These are phyloP conservation scores for Trametes elegans DNA, from an alignment of 768 basidiomycete genomes.

Conservation along the genomic window DNA sequence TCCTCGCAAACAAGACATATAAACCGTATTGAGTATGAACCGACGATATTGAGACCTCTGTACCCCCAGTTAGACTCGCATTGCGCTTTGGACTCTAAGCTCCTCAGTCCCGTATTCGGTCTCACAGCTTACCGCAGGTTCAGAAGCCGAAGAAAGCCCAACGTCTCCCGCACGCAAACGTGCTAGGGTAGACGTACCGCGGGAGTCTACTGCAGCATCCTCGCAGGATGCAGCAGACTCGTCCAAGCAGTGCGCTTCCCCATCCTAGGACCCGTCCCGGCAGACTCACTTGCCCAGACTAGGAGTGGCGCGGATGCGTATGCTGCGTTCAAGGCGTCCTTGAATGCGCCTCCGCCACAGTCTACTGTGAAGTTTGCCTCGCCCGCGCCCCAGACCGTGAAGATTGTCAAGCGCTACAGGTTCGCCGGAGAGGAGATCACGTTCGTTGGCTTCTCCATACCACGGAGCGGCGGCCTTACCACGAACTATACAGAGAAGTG, in stretches of 20 bases:
- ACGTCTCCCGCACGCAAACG: constrained; percentile 32
- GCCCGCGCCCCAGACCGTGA: constrained; percentile 41
- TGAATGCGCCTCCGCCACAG: constrained; percentile 33
- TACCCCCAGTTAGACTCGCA: too few relatives aligned
- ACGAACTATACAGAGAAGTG: constrained; percentile 55
- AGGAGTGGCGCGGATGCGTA: constrained; percentile 67
- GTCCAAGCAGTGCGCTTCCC: constrained; percentile 43
- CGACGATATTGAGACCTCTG: too few relatives aligned
- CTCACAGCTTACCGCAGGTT: too few relatives aligned
- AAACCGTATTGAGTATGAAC: too few relatives aligned
- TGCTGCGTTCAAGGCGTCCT: constrained; percentile 65
- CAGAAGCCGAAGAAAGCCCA: constrained; percentile 7
- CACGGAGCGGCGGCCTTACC: constrained; percentile 6
- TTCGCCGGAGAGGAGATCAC: constrained; percentile 77
- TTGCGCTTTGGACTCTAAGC: too few relatives aligned
- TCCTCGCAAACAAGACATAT: too few relatives aligned
- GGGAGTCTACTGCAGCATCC: constrained; percentile 11
- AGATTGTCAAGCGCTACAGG: constrained; percentile 64
- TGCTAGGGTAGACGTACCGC: constrained; percentile 27
- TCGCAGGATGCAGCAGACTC: constrained; percentile 39
- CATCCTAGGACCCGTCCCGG: not conserved
- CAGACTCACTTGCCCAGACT: constrained; percentile 4
- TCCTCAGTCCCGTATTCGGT: too few relatives aligned
- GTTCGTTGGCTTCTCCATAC: constrained; percentile 42
- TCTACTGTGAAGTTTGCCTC: constrained; percentile 9